Base-by-base conservation (phyloP, 2,329 filamentous ascomycete genomes). In the Colletotrichum liriopes region DNA sequence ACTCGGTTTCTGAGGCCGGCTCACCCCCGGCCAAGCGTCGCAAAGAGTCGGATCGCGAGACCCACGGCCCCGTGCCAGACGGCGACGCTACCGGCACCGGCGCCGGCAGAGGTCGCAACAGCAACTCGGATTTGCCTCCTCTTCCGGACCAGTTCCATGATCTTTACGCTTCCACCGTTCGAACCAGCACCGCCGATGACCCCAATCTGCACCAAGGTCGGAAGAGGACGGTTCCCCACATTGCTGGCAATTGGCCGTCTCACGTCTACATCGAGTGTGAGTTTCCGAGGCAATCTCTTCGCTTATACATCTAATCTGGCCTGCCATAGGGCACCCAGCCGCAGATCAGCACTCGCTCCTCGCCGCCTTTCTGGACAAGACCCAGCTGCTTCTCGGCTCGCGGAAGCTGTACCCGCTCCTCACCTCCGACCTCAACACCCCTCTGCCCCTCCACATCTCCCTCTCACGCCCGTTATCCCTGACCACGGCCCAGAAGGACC, bases 251-350 rank as follows among this genome's bases (percentile, higher is more conserved):
- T 81, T 99, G 96, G 96, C 94, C 96, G 1, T 94, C 92, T 43
- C 96, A 98, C 82, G 80, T 98, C 56, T 98, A 97, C 81, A 86
- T 98, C 68, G 96, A 98, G 84, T 99, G 96, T 97, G 87, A 83
- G 91, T 85, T 29, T 74, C n/a, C 29, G 8, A 29, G 5, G 5
- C 12, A 14, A n/a, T 59, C 39, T 54, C 11, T 47, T 23, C 58
- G 59, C n/a, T 43, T 47, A 32, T 52, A 37, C 45, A 64, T 62
- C 55, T 54, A 55, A 37, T 32, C 64, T 56, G 12, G 74, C 66
- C 43, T 51, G 16, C 26, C 9, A 66, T 74, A 91, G 89, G 89
- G 90, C 85, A 87, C 79, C 90, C 91, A 20, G 80, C 82, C 1
- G 75, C 80, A 18, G 56, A 78, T 55, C 86, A 92, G 74, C 85